Base-by-base conservation (phyloP, 257 asterid genomes). In the Euphrasia confusa region DNA sequence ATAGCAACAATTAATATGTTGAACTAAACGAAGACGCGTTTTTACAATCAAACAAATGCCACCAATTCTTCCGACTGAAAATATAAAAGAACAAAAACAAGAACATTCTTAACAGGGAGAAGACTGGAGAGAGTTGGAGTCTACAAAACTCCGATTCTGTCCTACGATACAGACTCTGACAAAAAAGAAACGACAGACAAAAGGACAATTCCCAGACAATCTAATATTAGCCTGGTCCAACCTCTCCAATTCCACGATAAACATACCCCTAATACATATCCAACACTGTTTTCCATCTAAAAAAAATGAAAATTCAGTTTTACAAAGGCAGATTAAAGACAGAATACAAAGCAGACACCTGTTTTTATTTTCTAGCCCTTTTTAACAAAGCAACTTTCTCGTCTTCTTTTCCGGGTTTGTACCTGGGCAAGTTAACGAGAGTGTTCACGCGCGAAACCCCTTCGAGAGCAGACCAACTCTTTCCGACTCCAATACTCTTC, bases 371-470 rank as follows among this genome's bases (percentile, higher is more conserved):
- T 65, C 58, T 74, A 27, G 15, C 62, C 71, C 55, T 70, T 39
- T 39, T 53, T 62, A 62, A 44, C 50, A 13, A 70, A 9, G 72
- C 66, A 61, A 74, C 72, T 37, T 67, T 61, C 48, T 12, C 64
- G 48, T 44, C 50, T 3, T 59, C 75, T 13, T 30, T 72, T 11
- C 42, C 42, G 10, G 42, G 75, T 67, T 67, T 67, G 26, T 70
- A 76, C 72, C 84, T 71, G 8, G 84, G 84, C 67, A 79, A 45
- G 69, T 75, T 74, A 79, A 50, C 66, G 11, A 75, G 24, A 1
- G 84, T 79, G 74, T 76, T 68, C 50, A 79, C 77, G 37, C 81
- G 79, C 18, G 84, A 63, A 17, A 80, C 81, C 12, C 78, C 72
- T 33, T 71, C 76, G 21, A 65, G 80, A 4, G 74, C 74, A 60